Conservation (phyloP, 2,329 filamentous ascomycete genomes). For the Verticillium dahliae region DNA sequence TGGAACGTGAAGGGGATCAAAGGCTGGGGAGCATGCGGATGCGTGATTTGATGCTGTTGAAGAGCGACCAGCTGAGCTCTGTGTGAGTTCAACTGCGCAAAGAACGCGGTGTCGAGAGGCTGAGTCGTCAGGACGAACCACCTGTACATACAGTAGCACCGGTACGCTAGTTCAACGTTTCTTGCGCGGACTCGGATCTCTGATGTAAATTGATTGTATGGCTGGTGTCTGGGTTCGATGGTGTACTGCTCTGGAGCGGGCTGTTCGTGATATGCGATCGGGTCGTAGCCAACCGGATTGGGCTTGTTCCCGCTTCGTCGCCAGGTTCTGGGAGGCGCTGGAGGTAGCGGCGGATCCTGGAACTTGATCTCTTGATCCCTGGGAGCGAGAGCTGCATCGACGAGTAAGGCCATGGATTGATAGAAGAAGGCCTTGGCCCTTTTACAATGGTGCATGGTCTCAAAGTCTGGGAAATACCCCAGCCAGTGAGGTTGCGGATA, state of each 20-base stretch:
- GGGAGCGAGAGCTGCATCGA: constrained; percentile 1
- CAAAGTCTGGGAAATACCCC: not conserved
- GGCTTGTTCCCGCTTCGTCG: not conserved
- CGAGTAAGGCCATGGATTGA: constrained; percentile 2
- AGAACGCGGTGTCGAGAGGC: not conserved
- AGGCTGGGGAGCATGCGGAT: not conserved
- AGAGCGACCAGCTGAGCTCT: not conserved
- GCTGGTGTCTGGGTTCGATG: not conserved
- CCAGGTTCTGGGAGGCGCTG: not conserved
- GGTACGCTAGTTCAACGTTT: not conserved
- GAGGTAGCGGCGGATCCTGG: not conserved
- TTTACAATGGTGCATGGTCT: not conserved
- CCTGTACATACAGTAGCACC: not conserved
- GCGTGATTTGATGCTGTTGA: not conserved
- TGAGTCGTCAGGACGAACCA: not conserved
- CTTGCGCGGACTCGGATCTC: not conserved
- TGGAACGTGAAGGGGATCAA: not conserved
- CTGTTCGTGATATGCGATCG: not conserved
- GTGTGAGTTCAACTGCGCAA: not conserved
- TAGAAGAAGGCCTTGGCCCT: constrained; percentile 4
- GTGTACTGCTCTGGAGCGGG: not conserved
- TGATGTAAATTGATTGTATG: not conserved
- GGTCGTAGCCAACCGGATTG: not conserved
- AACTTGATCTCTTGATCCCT: not conserved
- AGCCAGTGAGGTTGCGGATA: not conserved